Base-by-base conservation (phyloP, 768 basidiomycete species). In the Termitomyces sp. region DNA sequence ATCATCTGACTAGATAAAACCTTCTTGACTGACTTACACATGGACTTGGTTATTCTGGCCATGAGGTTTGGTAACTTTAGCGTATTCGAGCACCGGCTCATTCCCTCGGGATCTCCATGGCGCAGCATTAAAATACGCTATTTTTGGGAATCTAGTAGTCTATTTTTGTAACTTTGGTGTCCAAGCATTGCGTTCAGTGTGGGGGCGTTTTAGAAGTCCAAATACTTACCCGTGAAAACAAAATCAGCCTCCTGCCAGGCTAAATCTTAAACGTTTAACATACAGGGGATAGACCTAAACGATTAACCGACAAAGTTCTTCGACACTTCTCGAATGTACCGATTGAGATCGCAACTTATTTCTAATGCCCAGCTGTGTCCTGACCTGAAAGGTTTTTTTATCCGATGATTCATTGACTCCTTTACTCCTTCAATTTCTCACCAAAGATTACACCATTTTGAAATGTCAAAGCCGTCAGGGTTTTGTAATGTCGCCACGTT, bases 21-120 rank as follows among this genome's bases (percentile, higher is more conserved):
- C 59, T 57, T 63, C 55, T 58, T 50, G 59, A 36, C 18, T 48
- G 41, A 32, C 18, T 57, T 61, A 55, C 57, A 63, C 57, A 57
- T 49, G 36, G 57, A 56, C 13, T 57, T 32, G 50, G 23, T 57
- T 48, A 51, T 57, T 59, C 55, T 47, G 50, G 51, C 51, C 62
- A 63, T 60, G 58, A 50, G 57, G 57, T 51, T 30, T 51, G 47
- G n/a, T 5, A 47, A 46, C 48, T 57, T 52, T 59, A 43, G 50
- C 44, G 13, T 33, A 52, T 56, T 57, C 30, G 16, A 52, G 55
- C 54, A 59, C 58, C 46, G 50, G 18, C 40, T 43, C 53, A 28
- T 63, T 57, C 55, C 64, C 61, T 61, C 60, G 55, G 56, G 56
- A 59, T 59, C 54, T 57, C 57, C 55, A 61, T 59, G 56, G 55